These are phyloP conservation scores for Botrytis fabae DNA, from an alignment of 2,329 filamentous ascomycete species.

Conservation along the genomic window DNA sequence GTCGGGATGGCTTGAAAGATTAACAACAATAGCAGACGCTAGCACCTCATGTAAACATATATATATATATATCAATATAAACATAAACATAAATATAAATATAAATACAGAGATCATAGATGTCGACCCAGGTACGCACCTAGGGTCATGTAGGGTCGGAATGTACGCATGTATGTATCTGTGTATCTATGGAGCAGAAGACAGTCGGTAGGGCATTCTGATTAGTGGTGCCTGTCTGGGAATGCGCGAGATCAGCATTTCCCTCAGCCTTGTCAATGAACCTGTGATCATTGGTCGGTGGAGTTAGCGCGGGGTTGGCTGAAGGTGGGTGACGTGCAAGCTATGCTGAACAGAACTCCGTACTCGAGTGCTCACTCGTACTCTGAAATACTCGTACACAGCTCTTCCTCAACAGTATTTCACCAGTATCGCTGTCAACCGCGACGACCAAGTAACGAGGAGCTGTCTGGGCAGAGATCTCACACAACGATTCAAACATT, in stretches of 20 bases:
- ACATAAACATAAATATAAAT: background rate
- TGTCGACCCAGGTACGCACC: background rate
- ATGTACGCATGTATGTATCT: too few species aligned
- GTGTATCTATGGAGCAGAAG: background rate
- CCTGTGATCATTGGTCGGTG: background rate
- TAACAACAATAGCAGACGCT: background rate
- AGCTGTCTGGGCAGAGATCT: background rate
- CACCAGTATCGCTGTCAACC: background rate
- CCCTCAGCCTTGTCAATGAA: background rate
- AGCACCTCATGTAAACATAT: background rate
- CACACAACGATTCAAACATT: background rate
- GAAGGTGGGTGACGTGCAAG: background rate
- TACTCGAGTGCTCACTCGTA: background rate
- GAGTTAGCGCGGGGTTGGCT: constrained; percentile 12
- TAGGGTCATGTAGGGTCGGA: background rate
- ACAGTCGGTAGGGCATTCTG: background rate
- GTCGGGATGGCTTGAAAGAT: background rate
- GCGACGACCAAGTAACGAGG: background rate
- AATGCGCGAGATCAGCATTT: background rate
- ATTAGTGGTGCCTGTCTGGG: background rate
- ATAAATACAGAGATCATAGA: background rate
- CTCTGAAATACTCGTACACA: background rate
- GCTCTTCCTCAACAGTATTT: background rate
- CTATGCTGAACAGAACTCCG: background rate
- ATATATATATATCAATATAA: too few species aligned